These are phyloP conservation scores for Aspergillus sp. DNA, from an alignment of 2,329 filamentous ascomycete species.

Conservation along the genomic window DNA sequence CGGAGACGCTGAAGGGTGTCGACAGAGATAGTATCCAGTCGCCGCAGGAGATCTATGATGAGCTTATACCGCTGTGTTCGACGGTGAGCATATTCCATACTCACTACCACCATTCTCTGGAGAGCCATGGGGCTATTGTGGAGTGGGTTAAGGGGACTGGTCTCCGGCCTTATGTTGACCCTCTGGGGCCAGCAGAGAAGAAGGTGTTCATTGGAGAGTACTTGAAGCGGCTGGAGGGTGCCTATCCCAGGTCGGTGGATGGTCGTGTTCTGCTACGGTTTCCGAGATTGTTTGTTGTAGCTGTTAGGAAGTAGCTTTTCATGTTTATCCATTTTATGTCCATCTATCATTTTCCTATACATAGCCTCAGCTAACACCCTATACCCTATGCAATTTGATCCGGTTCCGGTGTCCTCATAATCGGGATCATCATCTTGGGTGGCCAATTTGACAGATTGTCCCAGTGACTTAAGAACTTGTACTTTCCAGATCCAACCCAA, in stretches of 20 bases:
- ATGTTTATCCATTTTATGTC: too few species aligned
- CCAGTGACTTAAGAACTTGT: too few species aligned
- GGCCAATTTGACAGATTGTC: too few species aligned
- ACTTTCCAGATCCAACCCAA: too few species aligned
- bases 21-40: conserved; percentile 50
- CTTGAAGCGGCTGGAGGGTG: conserved; percentile 39
- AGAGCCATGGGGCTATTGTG: conserved; percentile 50
- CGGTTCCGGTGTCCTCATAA: conserved; percentile 8
- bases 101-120: conserved; percentile 52
- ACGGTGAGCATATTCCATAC: conserved; percentile 55
- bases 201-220: conserved; percentile 49
- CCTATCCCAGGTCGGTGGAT: conserved; percentile 48
- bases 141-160: conserved; percentile 61
- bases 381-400: conserved; percentile 6
- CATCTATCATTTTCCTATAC: too few species aligned
- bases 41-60: conserved; percentile 48
- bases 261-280: conserved; percentile 56
- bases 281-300: conserved; percentile 57
- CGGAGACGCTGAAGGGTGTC: conserved; percentile 29
- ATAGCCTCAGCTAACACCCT: too few species aligned
- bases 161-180: conserved; percentile 54
- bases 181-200: conserved; percentile 41
- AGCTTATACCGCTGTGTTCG: conserved; percentile 42
- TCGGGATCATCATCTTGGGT: conserved; percentile 1
- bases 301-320: conserved; percentile 22